Conservation (phyloP, 495 filamentous ascomycete genomes). For the Copromyces sp. region DNA sequence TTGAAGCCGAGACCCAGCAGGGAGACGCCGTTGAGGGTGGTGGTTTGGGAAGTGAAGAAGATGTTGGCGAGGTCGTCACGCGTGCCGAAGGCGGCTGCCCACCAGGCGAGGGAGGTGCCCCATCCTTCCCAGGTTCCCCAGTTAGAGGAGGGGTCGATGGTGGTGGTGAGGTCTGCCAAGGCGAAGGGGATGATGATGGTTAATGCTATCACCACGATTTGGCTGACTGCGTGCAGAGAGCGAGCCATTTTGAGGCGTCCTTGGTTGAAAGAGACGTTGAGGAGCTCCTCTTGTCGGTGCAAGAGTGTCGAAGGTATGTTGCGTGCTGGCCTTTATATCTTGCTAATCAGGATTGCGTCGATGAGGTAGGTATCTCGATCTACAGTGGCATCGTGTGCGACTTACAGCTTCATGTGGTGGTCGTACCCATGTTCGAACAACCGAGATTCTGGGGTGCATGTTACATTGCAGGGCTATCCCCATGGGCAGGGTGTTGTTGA, state of each 20-base stretch:
- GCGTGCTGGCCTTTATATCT: not conserved
- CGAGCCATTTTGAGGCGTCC: not conserved
- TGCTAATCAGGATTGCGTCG: not conserved
- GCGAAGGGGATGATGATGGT: not conserved
- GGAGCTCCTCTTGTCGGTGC: not conserved
- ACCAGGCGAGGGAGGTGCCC: constrained; percentile 33
- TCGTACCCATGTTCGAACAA: not conserved
- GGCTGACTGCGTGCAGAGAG: not conserved
- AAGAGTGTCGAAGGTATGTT: not conserved
- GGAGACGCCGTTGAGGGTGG: constrained; percentile 11
- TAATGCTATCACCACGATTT: not conserved
- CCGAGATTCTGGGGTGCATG: not conserved
- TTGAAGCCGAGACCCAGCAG: constrained; percentile 30
- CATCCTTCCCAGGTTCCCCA: constrained; percentile 33
- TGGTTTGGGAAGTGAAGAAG: constrained; percentile 23
- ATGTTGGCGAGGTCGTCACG: constrained; percentile 26
- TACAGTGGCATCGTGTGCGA: not conserved
- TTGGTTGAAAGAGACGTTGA: not conserved
- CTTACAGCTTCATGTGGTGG: not conserved
- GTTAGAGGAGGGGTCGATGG: constrained; percentile 22
- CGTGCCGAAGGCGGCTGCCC: constrained; percentile 26
- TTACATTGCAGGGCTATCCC: not conserved
- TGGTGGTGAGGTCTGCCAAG: constrained; percentile 20
- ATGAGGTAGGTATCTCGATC: not conserved
- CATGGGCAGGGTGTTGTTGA: not conserved